Evolutionary conservation across 768 basidiomycete species (phyloP).

Genomic region (Lactarius sanguifluus): DNA sequence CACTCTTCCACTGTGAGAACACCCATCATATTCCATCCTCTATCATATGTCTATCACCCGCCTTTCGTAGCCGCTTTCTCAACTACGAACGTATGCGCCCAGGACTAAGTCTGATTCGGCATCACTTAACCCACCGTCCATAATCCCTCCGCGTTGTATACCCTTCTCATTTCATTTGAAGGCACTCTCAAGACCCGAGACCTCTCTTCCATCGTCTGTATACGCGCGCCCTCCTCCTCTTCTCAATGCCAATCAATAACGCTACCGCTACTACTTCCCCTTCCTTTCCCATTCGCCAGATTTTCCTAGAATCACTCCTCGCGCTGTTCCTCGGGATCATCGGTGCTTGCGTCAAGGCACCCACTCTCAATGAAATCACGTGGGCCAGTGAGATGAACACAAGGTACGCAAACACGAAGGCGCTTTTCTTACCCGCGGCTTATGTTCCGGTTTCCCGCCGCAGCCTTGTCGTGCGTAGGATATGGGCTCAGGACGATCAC

Average conservation of each 20-base stretch:
- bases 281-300: slow-evolving; percentile 41
- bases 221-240: slow-evolving; percentile 27
- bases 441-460: background rate
- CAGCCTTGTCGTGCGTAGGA: slow-evolving; percentile 4
- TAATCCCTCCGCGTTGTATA: slow-evolving; percentile 43
- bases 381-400: slow-evolving; percentile 90
- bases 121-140: slow-evolving; percentile 3
- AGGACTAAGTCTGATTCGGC: background rate
- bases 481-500: slow-evolving; percentile 23
- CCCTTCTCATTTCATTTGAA: slow-evolving; percentile 62
- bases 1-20: slow-evolving; percentile 26
- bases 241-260: background rate
- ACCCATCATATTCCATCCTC: background rate
- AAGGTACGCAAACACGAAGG: slow-evolving; percentile 48
- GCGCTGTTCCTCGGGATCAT: slow-evolving; percentile 69
- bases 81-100: slow-evolving; percentile 68
- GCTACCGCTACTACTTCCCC: background rate
- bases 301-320: slow-evolving; percentile 62
- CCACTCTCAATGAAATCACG: slow-evolving; percentile 73
- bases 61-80: slow-evolving; percentile 65
- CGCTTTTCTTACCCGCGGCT: background rate
- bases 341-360: slow-evolving; percentile 69
- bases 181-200: slow-evolving; percentile 69
- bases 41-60: background rate
- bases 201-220: slow-evolving; percentile 60